Evolutionary conservation across 148 eudicot species (phyloP).

Genomic region (Drosera capensis): DNA sequence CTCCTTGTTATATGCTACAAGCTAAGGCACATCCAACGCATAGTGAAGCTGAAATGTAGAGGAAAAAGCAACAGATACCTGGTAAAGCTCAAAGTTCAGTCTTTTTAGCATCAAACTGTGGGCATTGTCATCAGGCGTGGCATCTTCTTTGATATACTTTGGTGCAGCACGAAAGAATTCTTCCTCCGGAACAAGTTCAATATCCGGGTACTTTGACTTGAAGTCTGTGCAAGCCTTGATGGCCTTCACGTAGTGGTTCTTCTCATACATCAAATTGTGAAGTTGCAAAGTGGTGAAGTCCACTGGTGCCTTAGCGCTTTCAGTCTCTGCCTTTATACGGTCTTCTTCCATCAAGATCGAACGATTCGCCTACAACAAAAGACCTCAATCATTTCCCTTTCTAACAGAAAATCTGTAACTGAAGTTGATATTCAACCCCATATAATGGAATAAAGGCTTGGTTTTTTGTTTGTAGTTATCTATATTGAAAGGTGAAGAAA

Average conservation of each 20-base stretch:
- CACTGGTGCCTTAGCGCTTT: constrained; percentile 81
- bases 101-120: constrained; percentile 87
- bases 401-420: constrained; percentile 2
- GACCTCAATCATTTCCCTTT: constrained; percentile 5
- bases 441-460: too few species aligned
- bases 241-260: constrained; percentile 87
- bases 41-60: neutral
- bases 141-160: constrained; percentile 49
- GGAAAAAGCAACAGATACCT: constrained; percentile 37
- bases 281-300: constrained; percentile 90
- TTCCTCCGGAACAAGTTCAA: constrained; percentile 82
- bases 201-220: constrained; percentile 90
- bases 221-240: constrained; percentile 96
- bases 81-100: constrained; percentile 82
- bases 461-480: too few species aligned
- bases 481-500: too few species aligned
- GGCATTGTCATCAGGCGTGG: constrained; percentile 43
- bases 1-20: too few species aligned
- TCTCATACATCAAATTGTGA: constrained; percentile 94
- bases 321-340: constrained; percentile 72
- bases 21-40: neutral
- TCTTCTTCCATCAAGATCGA: constrained; percentile 85
- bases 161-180: constrained; percentile 81
- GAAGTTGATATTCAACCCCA: neutral
- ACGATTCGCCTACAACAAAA: constrained; percentile 65